Base-by-base conservation (phyloP, 306 rosid species). In the Senna tora region DNA sequence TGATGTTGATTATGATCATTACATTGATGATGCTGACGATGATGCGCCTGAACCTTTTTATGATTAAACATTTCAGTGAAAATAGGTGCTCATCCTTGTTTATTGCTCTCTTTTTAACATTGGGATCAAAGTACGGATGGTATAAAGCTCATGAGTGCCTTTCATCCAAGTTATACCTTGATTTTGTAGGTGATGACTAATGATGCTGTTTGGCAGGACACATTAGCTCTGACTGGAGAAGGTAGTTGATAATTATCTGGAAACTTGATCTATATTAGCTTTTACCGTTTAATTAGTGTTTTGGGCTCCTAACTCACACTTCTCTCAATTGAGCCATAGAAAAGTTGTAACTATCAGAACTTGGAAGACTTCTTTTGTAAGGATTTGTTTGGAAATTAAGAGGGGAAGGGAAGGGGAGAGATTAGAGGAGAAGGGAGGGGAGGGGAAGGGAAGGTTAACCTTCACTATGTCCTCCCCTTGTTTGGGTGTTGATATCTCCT, bases 1-100 rank as follows among this genome's bases (percentile, higher is more conserved):
- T 50, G 80, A 81, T 21, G 79, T 74, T 59, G 83, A 83, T 38
- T 80, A 68, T 69, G 82, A 58, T 36, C 22, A 65, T 61, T 71
- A 80, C 51, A 15, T 69, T 61, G 73, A 45, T 33, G 71, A 54
- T 0, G 20, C 1, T 5, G 43, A 39, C 28, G 16, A 15, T n/a
- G 53, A n/a, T n/a, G 21, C 36, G 17, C 45, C 5, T 42, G 69
- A 64, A 4, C 15, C 12, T 22, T 22, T 53, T 28, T 43, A 25
- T 46, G 58, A 32, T 17, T 60, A 67, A 49, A 47, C 50, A 57
- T 19, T 22, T 65, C 66, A 73, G 65, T 36, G 42, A 58, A 50
- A 36, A 39, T 1, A 38, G 60, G 62, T 69, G 77, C 15, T 5
- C 19, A 9, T 49, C 22, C 66, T 50, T 38, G 1, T 17, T 65